These are phyloP conservation scores for Thielaviopsis cerberus DNA, from an alignment of 2,329 filamentous ascomycete species.

Conservation along the genomic window DNA sequence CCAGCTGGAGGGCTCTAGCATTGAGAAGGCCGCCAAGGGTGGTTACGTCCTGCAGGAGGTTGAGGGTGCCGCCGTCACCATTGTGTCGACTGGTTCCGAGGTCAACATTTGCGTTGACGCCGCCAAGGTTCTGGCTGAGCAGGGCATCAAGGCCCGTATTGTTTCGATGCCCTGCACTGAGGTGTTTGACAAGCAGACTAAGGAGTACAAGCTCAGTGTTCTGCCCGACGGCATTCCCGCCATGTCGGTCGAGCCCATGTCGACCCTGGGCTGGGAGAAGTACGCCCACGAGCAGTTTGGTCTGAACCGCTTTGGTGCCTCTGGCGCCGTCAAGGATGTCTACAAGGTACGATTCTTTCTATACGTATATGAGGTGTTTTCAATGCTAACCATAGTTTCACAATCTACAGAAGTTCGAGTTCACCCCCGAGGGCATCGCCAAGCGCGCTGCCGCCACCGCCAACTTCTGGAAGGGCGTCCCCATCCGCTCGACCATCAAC, in stretches of 20 bases:
- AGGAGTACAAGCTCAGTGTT: constrained; percentile 86
- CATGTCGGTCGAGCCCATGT: constrained; percentile 89
- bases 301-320: constrained; percentile 96
- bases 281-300: constrained; percentile 99
- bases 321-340: constrained; percentile 90
- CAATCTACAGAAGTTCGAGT: constrained; percentile 74
- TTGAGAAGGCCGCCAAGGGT: constrained; percentile 83
- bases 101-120: constrained; percentile 86
- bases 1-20: constrained; percentile 82
- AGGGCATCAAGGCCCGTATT: constrained; percentile 72
- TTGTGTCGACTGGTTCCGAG: constrained; percentile 91
- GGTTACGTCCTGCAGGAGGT: constrained; percentile 80
- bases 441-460: constrained; percentile 86
- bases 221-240: constrained; percentile 87
- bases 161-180: constrained; percentile 95
- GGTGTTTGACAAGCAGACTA: constrained; percentile 82
- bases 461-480: constrained; percentile 89
- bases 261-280: constrained; percentile 94
- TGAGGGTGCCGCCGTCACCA: constrained; percentile 66
- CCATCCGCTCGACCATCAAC: constrained; percentile 86
- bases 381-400: background rate
- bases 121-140: constrained; percentile 74
- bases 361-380: background rate
- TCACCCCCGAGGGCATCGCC: constrained; percentile 88
- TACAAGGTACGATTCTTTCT: constrained; percentile 52